Conservation (phyloP, 768 basidiomycete genomes). For the Boletus rubropictus region DNA sequence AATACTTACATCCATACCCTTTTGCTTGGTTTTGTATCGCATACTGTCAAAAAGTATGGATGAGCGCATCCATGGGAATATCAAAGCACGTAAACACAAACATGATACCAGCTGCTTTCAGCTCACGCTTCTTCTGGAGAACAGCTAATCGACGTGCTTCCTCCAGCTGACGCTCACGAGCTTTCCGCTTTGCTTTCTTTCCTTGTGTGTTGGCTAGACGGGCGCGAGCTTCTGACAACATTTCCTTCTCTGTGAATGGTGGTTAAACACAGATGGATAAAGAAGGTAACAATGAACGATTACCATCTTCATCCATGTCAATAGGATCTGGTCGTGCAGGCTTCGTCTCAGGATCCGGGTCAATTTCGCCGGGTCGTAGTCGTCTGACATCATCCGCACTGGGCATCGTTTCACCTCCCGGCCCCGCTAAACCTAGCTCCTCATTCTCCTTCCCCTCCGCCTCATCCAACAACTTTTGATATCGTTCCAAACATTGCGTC, state of each 20-base stretch:
- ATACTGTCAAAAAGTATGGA: constrained; percentile 44
- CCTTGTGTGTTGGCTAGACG: constrained; percentile 98
- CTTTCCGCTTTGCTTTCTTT: constrained; percentile 99
- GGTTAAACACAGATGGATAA: background rate
- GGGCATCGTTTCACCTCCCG: constrained; percentile 71
- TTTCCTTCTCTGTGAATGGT: constrained; percentile 80
- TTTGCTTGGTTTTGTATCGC: constrained; percentile 91
- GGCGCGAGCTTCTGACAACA: constrained; percentile 97
- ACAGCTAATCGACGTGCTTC: constrained; percentile 93
- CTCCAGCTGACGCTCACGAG: constrained; percentile 93
- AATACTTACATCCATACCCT: constrained; percentile 88
- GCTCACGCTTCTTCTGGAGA: constrained; percentile 93
- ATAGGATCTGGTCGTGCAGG: constrained; percentile 98
- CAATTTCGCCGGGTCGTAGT: constrained; percentile 92
- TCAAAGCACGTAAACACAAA: constrained; percentile 33
- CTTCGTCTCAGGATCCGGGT: constrained; percentile 98
- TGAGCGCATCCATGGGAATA: constrained; percentile 1
- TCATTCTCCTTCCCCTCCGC: constrained; percentile 96
- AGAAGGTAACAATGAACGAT: constrained; percentile 1
- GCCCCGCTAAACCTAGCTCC: constrained; percentile 86
- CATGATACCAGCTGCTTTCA: constrained; percentile 98
- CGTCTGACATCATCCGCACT: constrained; percentile 89
- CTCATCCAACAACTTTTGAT: constrained; percentile 96
- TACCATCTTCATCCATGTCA: constrained; percentile 99
- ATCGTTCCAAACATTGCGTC: constrained; percentile 95